Percentiles rank a stretch among this genome's conserved stretches.
Evolutionary conservation across 257 asterid species (phyloP).

Genomic region (Solanum habrochaites): DNA sequence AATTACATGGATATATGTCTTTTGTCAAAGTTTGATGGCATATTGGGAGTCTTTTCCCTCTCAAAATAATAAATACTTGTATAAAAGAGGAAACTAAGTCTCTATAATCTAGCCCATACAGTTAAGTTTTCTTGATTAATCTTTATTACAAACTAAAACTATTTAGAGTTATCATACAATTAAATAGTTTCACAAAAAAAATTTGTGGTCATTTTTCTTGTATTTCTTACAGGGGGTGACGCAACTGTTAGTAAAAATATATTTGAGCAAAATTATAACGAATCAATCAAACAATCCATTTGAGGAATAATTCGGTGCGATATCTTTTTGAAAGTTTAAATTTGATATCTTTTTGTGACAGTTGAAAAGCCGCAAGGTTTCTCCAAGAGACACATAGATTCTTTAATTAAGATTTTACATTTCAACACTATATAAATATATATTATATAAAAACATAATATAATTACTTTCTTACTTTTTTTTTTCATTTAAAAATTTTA

Average conservation of each 20-base stretch:
- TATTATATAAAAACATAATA: too few species aligned
- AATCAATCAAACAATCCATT: neutral
- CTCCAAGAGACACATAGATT: neutral
- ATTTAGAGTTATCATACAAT: too few species aligned
- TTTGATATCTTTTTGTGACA: neutral
- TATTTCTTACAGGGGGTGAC: too few species aligned
- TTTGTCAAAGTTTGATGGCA: neutral
- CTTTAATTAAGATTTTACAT: neutral
- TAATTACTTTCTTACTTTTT: neutral
- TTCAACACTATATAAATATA: neutral
- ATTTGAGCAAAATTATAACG: neutral
- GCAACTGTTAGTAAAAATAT: neutral
- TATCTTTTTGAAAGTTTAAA: too few species aligned
- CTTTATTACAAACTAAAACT: neutral
- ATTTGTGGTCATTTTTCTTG: too few species aligned
- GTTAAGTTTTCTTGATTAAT: too few species aligned
- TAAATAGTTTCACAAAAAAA: too few species aligned
- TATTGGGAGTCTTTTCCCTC: neutral
- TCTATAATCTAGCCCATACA: too few species aligned
- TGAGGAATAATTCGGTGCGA: neutral
- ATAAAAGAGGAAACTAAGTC: neutral
- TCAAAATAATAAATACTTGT: too few species aligned
- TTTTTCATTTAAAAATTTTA: neutral
- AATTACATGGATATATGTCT: neutral
- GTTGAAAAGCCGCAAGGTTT: neutral